phyloP scores from a whole-genome alignment of 306 rosid species.

The Gleditsia sinensis region DNA sequence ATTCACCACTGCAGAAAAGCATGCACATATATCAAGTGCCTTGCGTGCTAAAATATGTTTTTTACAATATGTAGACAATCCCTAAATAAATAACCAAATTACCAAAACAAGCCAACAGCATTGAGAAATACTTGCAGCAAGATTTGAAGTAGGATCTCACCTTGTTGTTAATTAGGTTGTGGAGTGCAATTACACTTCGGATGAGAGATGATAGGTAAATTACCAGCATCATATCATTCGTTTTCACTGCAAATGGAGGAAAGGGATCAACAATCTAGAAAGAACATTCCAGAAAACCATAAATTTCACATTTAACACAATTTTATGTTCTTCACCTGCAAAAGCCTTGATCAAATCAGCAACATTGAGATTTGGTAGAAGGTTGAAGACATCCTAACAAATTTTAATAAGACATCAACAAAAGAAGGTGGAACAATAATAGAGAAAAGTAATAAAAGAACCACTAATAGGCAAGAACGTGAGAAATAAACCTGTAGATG shows the following conservation, averaged over 20 bases:
- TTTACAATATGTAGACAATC: not conserved
- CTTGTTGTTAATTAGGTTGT: constrained; percentile 62
- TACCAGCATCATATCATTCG: constrained; percentile 64
- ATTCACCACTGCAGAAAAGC: not conserved
- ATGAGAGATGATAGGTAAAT: constrained; percentile 57
- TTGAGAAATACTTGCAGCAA: constrained; percentile 10
- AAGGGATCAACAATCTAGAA: constrained; percentile 25
- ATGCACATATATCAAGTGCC: constrained; percentile 4
- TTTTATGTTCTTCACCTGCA: constrained; percentile 40
- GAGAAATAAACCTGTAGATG: constrained; percentile 76
- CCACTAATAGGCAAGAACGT: not conserved
- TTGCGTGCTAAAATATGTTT: not conserved
- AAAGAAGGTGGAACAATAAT: not conserved
- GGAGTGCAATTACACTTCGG: constrained; percentile 59
- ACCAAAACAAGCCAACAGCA: not conserved
- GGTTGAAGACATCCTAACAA: constrained; percentile 56
- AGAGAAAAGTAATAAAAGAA: not conserved
- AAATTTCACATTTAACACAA: not conserved
- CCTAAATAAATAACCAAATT: constrained; percentile 15
- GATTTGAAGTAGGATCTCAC: constrained; percentile 35
- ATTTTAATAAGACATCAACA: constrained; percentile 13
- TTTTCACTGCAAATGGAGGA: constrained; percentile 48
- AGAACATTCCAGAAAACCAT: constrained; percentile 3
- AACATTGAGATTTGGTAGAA: constrained; percentile 59
- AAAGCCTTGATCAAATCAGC: constrained; percentile 55